These are phyloP conservation scores for Tetrapisispora pingtungensis DNA, from an alignment of 805 yeast species.

Conservation along the genomic window DNA sequence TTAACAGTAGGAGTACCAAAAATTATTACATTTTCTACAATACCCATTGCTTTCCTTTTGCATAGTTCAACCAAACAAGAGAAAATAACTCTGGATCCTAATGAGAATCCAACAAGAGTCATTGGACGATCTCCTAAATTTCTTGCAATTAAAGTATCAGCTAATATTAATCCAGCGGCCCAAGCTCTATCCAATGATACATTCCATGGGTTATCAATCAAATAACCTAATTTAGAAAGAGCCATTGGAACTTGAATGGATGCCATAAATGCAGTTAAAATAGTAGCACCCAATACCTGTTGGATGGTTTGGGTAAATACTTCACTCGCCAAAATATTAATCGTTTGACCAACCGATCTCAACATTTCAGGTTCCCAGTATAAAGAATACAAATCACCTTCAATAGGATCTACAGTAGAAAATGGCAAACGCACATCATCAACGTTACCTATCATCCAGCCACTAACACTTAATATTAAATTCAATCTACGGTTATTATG, in stretches of 20 bases:
- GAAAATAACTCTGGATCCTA: slow-evolving; percentile 86
- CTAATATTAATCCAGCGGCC: slow-evolving; percentile 86
- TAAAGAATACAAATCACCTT: slow-evolving; percentile 90
- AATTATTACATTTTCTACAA: slow-evolving; percentile 77
- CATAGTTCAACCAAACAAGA: slow-evolving; percentile 85
- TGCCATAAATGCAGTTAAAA: slow-evolving; percentile 81
- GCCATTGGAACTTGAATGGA: slow-evolving; percentile 90
- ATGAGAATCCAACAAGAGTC: slow-evolving; percentile 83
- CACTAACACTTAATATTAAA: slow-evolving; percentile 79
- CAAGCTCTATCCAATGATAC: slow-evolving; percentile 95
- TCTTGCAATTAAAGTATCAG: slow-evolving; percentile 79
- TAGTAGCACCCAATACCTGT: slow-evolving; percentile 87
- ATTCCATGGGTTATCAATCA: slow-evolving; percentile 95
- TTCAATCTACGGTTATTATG: slow-evolving; percentile 86
- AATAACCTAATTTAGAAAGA: slow-evolving; percentile 75
- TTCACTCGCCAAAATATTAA: slow-evolving; percentile 85
- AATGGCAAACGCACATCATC: slow-evolving; percentile 97
- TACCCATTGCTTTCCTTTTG: slow-evolving; percentile 73
- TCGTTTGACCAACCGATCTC: slow-evolving; percentile 92
- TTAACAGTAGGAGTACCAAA: slow-evolving; percentile 86
- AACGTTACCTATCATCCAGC: slow-evolving; percentile 93
- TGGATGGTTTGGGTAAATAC: slow-evolving; percentile 88
- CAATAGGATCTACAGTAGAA: slow-evolving; percentile 92
- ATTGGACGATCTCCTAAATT: slow-evolving; percentile 89
- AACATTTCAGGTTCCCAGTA: slow-evolving; percentile 98